phyloP scores from a whole-genome alignment of 345 rosid species.

The Populus alba region DNA sequence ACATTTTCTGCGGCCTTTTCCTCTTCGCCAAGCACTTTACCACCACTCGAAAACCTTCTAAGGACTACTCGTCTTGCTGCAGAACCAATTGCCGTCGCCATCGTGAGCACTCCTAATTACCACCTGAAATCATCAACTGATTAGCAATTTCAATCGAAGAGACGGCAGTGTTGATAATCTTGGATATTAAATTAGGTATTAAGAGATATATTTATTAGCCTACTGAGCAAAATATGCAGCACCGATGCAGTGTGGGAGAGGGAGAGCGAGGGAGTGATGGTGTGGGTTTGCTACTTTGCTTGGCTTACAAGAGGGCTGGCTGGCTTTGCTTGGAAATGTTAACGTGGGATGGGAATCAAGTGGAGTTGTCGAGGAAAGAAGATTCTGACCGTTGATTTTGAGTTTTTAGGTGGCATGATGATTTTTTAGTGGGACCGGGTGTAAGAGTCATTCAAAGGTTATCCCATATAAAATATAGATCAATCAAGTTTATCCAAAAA shows the following conservation, averaged over 20 bases:
- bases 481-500: no score
- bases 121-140: background rate
- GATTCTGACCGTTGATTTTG: background rate
- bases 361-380: background rate
- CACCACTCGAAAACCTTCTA: conserved; percentile 73
- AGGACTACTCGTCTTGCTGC: conserved; percentile 40
- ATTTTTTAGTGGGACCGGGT: background rate
- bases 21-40: conserved; percentile 79
- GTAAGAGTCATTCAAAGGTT: background rate
- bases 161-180: background rate
- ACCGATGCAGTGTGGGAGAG: background rate
- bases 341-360: background rate
- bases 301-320: background rate
- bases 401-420: background rate
- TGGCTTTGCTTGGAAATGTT: background rate
- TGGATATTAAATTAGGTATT: background rate
- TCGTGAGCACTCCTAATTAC: conserved; percentile 17
- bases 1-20: conserved; percentile 93
- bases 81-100: conserved; percentile 51
- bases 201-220: background rate
- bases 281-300: background rate
- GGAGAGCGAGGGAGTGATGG: background rate
- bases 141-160: background rate
- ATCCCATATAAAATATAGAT: no score
- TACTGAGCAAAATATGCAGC: background rate